These are phyloP conservation scores for Lecanoromycetidae sp. DNA, from an alignment of 2,329 filamentous ascomycete genomes.

Conservation along the genomic window DNA sequence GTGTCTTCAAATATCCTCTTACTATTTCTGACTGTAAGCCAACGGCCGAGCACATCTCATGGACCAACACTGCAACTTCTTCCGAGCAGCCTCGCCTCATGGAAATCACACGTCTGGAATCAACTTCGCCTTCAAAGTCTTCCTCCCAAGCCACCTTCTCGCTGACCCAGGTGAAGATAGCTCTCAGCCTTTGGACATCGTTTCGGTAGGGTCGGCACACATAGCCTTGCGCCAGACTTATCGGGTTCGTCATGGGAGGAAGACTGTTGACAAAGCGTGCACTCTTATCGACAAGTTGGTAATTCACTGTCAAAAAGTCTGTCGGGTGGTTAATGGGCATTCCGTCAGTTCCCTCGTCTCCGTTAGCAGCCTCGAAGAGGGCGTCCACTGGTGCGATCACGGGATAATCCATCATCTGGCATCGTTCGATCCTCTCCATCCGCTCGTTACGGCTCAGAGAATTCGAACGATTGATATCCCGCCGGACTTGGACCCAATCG, in stretches of 20 bases:
- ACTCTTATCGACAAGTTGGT: slow-evolving; percentile 88
- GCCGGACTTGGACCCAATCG: slow-evolving; percentile 95
- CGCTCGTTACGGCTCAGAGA: slow-evolving; percentile 82
- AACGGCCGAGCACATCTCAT: slow-evolving; percentile 87
- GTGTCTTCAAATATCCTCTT: slow-evolving; percentile 78
- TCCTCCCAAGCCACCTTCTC: slow-evolving; percentile 94
- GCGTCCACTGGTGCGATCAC: slow-evolving; percentile 84
- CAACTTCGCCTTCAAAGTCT: slow-evolving; percentile 68
- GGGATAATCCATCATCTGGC: slow-evolving; percentile 86
- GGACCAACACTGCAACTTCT: slow-evolving; percentile 76
- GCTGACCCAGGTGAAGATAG: slow-evolving; percentile 96
- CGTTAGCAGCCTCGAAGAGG: slow-evolving; percentile 70
- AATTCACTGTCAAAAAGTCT: slow-evolving; percentile 67
- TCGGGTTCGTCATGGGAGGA: slow-evolving; percentile 68
- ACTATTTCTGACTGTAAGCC: slow-evolving; percentile 81
- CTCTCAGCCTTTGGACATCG: slow-evolving; percentile 81
- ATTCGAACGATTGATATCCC: slow-evolving; percentile 91
- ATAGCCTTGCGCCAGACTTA: slow-evolving; percentile 76
- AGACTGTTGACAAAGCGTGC: slow-evolving; percentile 78
- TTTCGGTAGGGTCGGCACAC: slow-evolving; percentile 89
- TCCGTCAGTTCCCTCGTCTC: slow-evolving; percentile 80
- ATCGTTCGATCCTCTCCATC: slow-evolving; percentile 72
- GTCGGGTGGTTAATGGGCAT: slow-evolving; percentile 68
- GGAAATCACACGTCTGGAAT: slow-evolving; percentile 73
- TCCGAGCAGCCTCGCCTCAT: slow-evolving; percentile 73